Conservation (phyloP, 2,329 filamentous ascomycete genomes). For the Aureobasidium vineae region DNA sequence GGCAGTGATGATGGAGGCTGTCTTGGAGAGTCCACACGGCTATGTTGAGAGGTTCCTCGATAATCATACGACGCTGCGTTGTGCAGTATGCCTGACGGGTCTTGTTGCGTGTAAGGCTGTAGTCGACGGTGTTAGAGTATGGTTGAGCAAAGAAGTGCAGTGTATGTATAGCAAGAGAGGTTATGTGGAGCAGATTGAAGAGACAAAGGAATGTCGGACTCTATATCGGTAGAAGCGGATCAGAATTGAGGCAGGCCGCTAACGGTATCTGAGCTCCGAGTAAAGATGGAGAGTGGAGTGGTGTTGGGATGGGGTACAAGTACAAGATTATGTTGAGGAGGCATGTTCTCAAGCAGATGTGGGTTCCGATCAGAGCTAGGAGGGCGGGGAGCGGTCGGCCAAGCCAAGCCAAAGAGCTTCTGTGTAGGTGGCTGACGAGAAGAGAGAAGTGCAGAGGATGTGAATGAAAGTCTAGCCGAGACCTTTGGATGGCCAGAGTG, state of each 20-base stretch:
- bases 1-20: neutral
- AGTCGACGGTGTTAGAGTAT: neutral
- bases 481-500: neutral
- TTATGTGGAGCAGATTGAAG: neutral
- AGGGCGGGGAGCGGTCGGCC: conserved; percentile 24
- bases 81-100: conserved; percentile 12
- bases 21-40: conserved; percentile 16
- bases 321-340: conserved; percentile 22
- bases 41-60: conserved; percentile 7
- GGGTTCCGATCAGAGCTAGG: conserved; percentile 10
- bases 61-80: conserved; percentile 11
- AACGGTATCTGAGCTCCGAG: neutral
- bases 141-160: neutral
- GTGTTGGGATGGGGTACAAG: conserved; percentile 23
- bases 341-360: neutral
- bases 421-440: conserved; percentile 7
- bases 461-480: conserved; percentile 16
- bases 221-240: neutral
- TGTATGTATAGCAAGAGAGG: neutral
- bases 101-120: conserved; percentile 22
- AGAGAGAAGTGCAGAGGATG: conserved; percentile 15
- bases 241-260: neutral
- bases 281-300: neutral
- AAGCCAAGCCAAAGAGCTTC: conserved; percentile 18
- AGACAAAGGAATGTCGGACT: neutral